These are phyloP conservation scores for Waltiozyma solani DNA, from an alignment of 1,139 yeast species.

Conservation along the genomic window DNA sequence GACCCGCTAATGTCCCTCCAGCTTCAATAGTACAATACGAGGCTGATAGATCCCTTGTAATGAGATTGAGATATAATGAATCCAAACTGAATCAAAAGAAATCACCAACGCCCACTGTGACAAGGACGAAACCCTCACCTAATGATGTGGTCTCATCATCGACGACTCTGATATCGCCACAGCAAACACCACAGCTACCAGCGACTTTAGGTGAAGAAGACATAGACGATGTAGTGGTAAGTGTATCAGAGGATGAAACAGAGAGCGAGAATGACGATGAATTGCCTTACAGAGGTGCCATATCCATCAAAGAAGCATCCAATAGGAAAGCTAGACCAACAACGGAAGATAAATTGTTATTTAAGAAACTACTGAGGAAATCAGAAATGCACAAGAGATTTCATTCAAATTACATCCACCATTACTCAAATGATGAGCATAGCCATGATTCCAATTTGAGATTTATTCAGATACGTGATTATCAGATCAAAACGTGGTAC, in stretches of 20 bases:
- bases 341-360: constrained; percentile 36
- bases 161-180: not conserved
- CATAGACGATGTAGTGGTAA: constrained; percentile 10
- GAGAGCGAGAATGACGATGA: constrained; percentile 11
- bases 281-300: constrained; percentile 57
- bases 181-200: no score
- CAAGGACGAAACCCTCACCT: not conserved
- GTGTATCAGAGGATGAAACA: constrained; percentile 2
- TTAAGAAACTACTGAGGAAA: constrained; percentile 28
- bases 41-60: not conserved
- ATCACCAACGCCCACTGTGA: not conserved
- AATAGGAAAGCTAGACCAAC: constrained; percentile 56
- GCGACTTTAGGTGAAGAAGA: no score
- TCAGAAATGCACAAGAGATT: constrained; percentile 13
- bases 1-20: no score
- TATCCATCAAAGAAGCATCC: constrained; percentile 48
- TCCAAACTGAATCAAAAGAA: not conserved
- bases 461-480: constrained; percentile 57
- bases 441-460: constrained; percentile 27
- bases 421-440: constrained; percentile 11
- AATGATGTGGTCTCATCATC: not conserved
- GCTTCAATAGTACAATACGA: no score
- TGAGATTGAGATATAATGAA: not conserved
- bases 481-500: constrained; percentile 84
- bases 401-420: constrained; percentile 6